Percentiles rank a stretch among this genome's conserved stretches.
Evolutionary conservation across 441 rosid genomes (phyloP).

Genomic region (Pelargonium australe): DNA sequence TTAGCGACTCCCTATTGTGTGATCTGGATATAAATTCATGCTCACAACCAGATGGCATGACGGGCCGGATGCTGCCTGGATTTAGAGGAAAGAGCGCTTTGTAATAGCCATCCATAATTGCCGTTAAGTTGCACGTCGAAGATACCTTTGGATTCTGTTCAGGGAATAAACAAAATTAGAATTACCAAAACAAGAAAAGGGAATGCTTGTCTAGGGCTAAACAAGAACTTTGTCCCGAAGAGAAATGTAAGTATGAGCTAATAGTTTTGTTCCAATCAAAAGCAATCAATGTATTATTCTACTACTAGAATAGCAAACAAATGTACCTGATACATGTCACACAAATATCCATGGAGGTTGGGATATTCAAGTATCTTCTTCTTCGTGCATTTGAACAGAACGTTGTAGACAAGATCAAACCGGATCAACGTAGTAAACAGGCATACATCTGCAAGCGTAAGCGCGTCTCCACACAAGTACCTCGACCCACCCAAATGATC

Average conservation of each 20-base stretch:
- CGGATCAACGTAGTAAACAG: slow-evolving; percentile 76
- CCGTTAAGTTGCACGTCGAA: slow-evolving; percentile 55
- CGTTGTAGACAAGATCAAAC: slow-evolving; percentile 70
- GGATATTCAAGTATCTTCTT: slow-evolving; percentile 67
- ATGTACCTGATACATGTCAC: slow-evolving; percentile 68
- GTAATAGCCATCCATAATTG: slow-evolving; percentile 75
- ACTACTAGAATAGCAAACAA: neutral
- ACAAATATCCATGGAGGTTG: slow-evolving; percentile 56
- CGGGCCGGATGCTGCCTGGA: slow-evolving; percentile 65
- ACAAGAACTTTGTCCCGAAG: neutral
- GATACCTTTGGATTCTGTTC: slow-evolving; percentile 72
- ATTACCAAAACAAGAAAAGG: neutral
- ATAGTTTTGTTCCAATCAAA: too few relatives aligned
- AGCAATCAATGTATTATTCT: too few relatives aligned
- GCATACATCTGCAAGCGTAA: slow-evolving; percentile 69
- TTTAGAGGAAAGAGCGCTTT: slow-evolving; percentile 64
- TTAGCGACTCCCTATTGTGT: slow-evolving; percentile 46
- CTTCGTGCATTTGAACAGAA: slow-evolving; percentile 75
- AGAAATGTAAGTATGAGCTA: too few relatives aligned
- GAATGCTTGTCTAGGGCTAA: neutral
- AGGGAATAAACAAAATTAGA: neutral
- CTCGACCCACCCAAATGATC: slow-evolving; percentile 44
- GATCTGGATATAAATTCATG: slow-evolving; percentile 39
- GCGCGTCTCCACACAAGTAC: slow-evolving; percentile 62
- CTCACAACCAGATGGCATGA: slow-evolving; percentile 42